Conservation (phyloP, 2,329 filamentous ascomycete genomes). For the Daldinia sp. region DNA sequence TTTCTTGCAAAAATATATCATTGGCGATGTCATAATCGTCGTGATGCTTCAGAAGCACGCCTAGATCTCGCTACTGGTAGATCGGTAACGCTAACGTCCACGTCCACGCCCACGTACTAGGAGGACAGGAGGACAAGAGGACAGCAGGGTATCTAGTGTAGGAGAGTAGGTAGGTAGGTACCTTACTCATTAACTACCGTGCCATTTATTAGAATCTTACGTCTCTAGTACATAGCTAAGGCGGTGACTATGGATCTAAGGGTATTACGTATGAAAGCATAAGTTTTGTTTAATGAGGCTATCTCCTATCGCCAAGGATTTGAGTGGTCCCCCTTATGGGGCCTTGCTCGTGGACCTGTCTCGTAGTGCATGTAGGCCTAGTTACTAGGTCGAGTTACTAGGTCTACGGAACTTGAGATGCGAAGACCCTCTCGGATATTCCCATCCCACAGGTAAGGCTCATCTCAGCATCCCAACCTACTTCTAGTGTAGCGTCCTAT, state of each 20-base stretch:
- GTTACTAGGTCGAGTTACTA: no score
- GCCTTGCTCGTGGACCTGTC: slow-evolving; percentile 28
- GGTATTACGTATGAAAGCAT: slow-evolving; percentile 35
- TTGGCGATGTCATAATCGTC: slow-evolving; percentile 14
- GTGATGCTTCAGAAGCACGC: neutral
- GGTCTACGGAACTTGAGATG: slow-evolving; percentile 27
- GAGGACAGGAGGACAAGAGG: no score
- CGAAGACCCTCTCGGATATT: slow-evolving; percentile 34
- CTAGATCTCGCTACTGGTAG: slow-evolving; percentile 1
- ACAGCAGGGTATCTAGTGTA: no score
- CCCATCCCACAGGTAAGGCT: slow-evolving; percentile 34
- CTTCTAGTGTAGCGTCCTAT: slow-evolving; percentile 14
- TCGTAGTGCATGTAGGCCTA: no score
- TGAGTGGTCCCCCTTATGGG: slow-evolving; percentile 25
- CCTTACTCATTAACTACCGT: neutral
- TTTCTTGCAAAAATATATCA: slow-evolving; percentile 21
- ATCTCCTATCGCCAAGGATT: slow-evolving; percentile 33
- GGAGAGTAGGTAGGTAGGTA: no score
- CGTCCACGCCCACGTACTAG: no score
- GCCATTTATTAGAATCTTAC: neutral
- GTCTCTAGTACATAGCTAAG: neutral
- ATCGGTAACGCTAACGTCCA: neutral
- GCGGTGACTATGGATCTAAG: slow-evolving; percentile 5
- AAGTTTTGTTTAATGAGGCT: slow-evolving; percentile 36
- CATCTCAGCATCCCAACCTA: slow-evolving; percentile 30